These are phyloP conservation scores for Pachyrhizus erosus DNA, from an alignment of 306 rosid species.

Conservation along the genomic window DNA sequence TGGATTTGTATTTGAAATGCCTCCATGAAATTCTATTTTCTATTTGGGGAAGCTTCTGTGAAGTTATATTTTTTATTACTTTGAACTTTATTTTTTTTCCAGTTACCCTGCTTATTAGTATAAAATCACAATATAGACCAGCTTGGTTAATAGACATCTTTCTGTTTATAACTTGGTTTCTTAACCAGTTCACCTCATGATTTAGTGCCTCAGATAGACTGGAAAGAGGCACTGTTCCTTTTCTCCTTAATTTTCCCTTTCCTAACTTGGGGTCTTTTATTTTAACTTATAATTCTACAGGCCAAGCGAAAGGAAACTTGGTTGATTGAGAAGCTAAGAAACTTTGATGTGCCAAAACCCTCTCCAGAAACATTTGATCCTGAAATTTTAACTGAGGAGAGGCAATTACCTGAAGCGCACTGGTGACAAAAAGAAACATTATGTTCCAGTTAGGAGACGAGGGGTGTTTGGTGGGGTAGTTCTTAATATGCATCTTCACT, in stretches of 20 bases:
- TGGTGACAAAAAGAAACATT: slow-evolving; percentile 90
- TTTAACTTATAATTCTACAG: slow-evolving; percentile 46
- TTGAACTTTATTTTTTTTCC: slow-evolving; percentile 26
- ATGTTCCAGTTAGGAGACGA: slow-evolving; percentile 82
- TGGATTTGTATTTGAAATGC: slow-evolving; percentile 32
- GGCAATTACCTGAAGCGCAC: slow-evolving; percentile 91
- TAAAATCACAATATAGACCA: background rate
- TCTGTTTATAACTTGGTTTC: slow-evolving; percentile 27
- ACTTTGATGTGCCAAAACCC: slow-evolving; percentile 68
- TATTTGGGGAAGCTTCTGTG: slow-evolving; percentile 21
- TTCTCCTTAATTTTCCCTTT: background rate
- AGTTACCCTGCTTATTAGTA: slow-evolving; percentile 5
- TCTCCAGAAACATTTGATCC: slow-evolving; percentile 78
- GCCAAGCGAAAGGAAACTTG: slow-evolving; percentile 91
- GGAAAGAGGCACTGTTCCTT: slow-evolving; percentile 7
- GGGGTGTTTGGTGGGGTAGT: slow-evolving; percentile 97
- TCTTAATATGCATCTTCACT: slow-evolving; percentile 94
- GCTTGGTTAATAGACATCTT: background rate
- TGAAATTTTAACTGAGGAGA: slow-evolving; percentile 88
- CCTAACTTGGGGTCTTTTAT: background rate
- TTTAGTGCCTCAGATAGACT: slow-evolving; percentile 20
- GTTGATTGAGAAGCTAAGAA: slow-evolving; percentile 88
- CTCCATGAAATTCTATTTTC: background rate
- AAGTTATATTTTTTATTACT: slow-evolving; percentile 23
- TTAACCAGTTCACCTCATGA: background rate